phyloP scores from a whole-genome alignment of 345 rosid species.

The Gynandropsis gynandra region DNA sequence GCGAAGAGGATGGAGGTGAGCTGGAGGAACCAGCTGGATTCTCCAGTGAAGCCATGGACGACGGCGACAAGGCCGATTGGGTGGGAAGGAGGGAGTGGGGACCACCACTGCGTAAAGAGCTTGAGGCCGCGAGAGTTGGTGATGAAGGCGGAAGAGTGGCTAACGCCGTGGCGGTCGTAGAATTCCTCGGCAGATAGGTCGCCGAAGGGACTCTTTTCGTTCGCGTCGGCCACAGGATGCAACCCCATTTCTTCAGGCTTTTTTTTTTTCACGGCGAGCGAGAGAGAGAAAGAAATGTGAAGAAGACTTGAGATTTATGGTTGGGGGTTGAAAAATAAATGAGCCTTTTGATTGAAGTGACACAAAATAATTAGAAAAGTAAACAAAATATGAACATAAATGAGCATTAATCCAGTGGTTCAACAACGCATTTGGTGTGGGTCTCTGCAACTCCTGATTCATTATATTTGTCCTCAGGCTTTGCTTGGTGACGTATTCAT shows the following conservation, averaged over 20 bases:
- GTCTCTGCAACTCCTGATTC: too few relatives aligned
- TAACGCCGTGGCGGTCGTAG: constrained; percentile 65
- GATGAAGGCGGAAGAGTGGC: constrained; percentile 58
- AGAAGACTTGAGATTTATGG: too few relatives aligned
- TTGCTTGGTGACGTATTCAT: too few relatives aligned
- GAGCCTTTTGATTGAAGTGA: too few relatives aligned
- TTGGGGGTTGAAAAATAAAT: too few relatives aligned
- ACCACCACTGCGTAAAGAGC: constrained; percentile 89
- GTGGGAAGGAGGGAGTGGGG: constrained; percentile 50
- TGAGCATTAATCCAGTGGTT: too few relatives aligned
- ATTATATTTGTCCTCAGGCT: too few relatives aligned
- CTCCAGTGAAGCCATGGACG: constrained; percentile 93
- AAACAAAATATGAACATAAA: too few relatives aligned
- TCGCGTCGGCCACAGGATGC: constrained; percentile 71
- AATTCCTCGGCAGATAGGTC: constrained; percentile 52
- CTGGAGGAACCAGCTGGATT: constrained; percentile 71
- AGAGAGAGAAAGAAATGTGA: too few relatives aligned
- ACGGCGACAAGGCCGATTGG: constrained; percentile 57
- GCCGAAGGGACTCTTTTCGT: constrained; percentile 61
- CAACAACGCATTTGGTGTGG: too few relatives aligned
- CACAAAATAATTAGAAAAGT: too few relatives aligned
- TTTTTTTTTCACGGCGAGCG: too few relatives aligned
- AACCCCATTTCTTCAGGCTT: constrained; percentile 28
- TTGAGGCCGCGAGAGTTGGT: constrained; percentile 70
- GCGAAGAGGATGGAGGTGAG: constrained; percentile 77